Conservation (phyloP, 2,329 filamentous ascomycete species). For the Exophiala oligosperma region DNA sequence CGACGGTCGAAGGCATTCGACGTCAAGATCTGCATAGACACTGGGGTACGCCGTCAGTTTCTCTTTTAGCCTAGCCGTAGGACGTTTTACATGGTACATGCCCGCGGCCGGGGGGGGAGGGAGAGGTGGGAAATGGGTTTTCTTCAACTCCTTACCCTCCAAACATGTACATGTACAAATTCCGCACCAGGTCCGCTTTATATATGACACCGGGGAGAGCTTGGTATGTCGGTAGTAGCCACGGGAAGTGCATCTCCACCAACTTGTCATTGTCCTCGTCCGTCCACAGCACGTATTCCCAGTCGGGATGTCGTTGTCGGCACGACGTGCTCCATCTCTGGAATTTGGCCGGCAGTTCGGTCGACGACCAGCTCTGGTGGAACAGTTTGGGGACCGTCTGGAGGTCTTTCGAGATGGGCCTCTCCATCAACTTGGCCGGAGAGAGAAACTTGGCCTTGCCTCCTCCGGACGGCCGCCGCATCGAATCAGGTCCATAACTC, state of each 20-base stretch:
- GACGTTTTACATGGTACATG: no score
- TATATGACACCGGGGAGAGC: slow-evolving; percentile 36
- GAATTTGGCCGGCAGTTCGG: slow-evolving; percentile 29
- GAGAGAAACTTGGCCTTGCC: slow-evolving; percentile 12
- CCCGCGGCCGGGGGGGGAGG: no score
- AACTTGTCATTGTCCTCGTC: slow-evolving; percentile 39
- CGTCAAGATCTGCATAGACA: slow-evolving; percentile 37
- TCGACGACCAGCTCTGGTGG: slow-evolving; percentile 31
- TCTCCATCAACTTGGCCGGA: slow-evolving; percentile 18
- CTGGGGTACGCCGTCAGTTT: slow-evolving; percentile 11
- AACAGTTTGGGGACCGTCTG: slow-evolving; percentile 28
- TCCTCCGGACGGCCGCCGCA: background rate
- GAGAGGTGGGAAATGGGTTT: no score
- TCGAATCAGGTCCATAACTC: slow-evolving; percentile 5
- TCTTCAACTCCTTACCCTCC: slow-evolving; percentile 27
- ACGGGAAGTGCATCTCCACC: slow-evolving; percentile 36
- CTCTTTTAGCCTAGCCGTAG: no score
- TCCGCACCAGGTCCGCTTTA: slow-evolving; percentile 35
- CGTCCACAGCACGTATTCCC: slow-evolving; percentile 42
- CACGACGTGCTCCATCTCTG: slow-evolving; percentile 36
- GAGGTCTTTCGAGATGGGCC: slow-evolving; percentile 22
- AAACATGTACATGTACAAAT: slow-evolving; percentile 41
- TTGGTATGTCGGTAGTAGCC: slow-evolving; percentile 34
- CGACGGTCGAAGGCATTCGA: slow-evolving; percentile 35
- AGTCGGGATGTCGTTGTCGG: slow-evolving; percentile 33